Evolutionary conservation across 2,329 filamentous ascomycete genomes (phyloP).

Genomic region (Colletotrichum graminicola): DNA sequence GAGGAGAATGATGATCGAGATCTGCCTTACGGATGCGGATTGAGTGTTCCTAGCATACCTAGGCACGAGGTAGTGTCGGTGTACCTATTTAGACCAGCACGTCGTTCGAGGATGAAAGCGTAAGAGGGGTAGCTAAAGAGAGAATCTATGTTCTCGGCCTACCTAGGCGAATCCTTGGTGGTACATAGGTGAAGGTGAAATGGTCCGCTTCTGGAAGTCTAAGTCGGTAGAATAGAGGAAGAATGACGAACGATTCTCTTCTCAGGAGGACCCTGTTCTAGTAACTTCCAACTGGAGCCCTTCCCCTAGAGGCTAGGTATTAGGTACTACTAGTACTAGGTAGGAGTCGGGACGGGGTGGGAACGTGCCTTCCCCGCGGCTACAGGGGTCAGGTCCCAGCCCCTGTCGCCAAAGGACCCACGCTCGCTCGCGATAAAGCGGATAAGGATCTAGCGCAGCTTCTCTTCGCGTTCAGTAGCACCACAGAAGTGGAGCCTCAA

Average conservation of each 20-base stretch:
- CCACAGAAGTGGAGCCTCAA: constrained; percentile 13
- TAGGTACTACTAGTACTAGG: too few species aligned
- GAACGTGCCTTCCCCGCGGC: constrained; percentile 18
- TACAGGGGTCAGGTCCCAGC: constrained; percentile 15
- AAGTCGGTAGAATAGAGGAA: background rate
- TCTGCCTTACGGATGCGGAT: constrained; percentile 11
- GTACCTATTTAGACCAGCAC: background rate
- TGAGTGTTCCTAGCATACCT: background rate
- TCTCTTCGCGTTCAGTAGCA: constrained; percentile 18
- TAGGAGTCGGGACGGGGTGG: constrained; percentile 3
- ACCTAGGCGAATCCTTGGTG: background rate
- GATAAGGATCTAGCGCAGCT: constrained; percentile 18
- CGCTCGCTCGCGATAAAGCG: constrained; percentile 1
- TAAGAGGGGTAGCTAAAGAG: background rate
- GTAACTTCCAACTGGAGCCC: background rate
- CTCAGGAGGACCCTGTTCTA: constrained; percentile 11
- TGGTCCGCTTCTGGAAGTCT: background rate
- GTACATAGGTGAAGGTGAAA: background rate
- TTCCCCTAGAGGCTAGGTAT: background rate
- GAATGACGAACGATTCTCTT: background rate
- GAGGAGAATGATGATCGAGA: background rate
- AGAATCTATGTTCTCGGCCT: background rate
- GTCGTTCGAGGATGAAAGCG: constrained; percentile 1
- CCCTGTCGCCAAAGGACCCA: background rate
- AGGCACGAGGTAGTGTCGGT: background rate